Evolutionary conservation across 257 asterid species (phyloP), one percentile per base, ranked within the genome.

Genomic region (Datura wrightii): DNA sequence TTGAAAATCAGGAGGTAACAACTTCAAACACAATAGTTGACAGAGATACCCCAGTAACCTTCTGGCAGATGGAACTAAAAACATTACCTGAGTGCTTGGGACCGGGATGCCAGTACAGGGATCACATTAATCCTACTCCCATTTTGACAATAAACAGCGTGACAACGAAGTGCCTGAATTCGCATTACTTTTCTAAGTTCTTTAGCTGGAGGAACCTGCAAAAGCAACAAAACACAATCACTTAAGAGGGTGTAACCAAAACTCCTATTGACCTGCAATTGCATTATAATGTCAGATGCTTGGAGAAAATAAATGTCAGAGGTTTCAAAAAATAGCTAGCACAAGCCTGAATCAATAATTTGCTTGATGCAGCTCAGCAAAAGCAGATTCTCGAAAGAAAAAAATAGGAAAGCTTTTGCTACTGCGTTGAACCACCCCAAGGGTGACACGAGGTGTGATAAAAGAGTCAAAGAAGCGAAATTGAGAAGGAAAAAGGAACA

Each of bases 91-190:
- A 95, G 97, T 13, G 99, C 99, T 88, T 97, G 99, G 85, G 97
- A 92, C 82, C 99, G 99, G 87, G 99, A 95, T 84, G 99, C 98
- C 86, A 97, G 86, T 74, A 94, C 97, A 37, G 99, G 99, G 82
- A 97, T 92, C 79, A 97, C 94, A 83, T 97, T 97, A 83, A 95
- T 90, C 92, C 92, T 95, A 63, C 89, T 92, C 89, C 99, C 99
- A 67, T 92, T 92, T 87, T 93, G 98, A 86, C 99, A 95, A 84
- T 92, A 88, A 86, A 97, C 79, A 19, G 89, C 93, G 85, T 95
- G 96, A 84, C 99, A 95, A 82, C 99, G 99, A 56, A 97, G 94
- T n/a, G 98, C 99, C 92, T 94, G 99, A 86, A 93, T 95, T 86
- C 99, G 90, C 99, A 97, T 94, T 70, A 87, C 15, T 92, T 94